A percentile compares a stretch with the other conserved stretches of the same genome.
Conservation (phyloP, 148 eudicot genomes). For the Rhododendron kiyosumense region DNA sequence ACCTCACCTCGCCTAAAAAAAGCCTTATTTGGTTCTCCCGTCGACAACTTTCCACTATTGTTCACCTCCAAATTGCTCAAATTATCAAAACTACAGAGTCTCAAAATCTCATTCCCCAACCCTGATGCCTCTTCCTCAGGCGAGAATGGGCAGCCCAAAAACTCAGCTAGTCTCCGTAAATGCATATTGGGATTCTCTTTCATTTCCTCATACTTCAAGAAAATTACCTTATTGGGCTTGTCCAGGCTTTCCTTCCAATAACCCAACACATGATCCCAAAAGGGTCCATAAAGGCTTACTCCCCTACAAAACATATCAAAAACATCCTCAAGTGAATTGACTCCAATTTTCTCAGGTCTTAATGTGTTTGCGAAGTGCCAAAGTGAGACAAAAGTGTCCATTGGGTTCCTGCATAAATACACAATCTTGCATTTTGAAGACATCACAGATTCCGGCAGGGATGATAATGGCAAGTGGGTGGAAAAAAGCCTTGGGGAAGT, state of each 20-base stretch:
- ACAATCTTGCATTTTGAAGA: conserved; percentile 7
- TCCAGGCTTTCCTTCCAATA: conserved; percentile 28
- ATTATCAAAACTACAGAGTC: conserved; percentile 23
- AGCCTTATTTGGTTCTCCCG: not conserved
- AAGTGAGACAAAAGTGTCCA: conserved; percentile 15
- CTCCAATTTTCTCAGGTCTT: not conserved
- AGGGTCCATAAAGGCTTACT: conserved; percentile 12
- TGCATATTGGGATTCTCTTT: conserved; percentile 9
- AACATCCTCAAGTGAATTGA: not conserved
- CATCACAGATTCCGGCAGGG: conserved; percentile 10
- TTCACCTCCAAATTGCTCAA: conserved; percentile 30
- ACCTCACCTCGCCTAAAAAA: conserved; percentile 20
- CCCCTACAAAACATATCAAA: conserved; percentile 20
- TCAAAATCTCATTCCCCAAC: conserved; percentile 7
- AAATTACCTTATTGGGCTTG: conserved; percentile 16
- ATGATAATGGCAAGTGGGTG: not conserved
- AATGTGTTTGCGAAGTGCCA: conserved; percentile 15
- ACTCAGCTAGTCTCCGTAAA: conserved; percentile 20
- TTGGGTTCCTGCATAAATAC: conserved; percentile 13
- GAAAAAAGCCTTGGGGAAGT: conserved; percentile 15
- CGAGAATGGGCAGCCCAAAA: conserved; percentile 23
- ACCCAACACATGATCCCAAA: conserved; percentile 25
- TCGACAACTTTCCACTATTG: conserved; percentile 4
- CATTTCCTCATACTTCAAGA: conserved; percentile 29
- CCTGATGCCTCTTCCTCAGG: conserved; percentile 18